Evolutionary conservation across 352 stramenopile species (phyloP), one percentile per base, ranked within the genome.

Genomic region (Pythium plurisporium): DNA sequence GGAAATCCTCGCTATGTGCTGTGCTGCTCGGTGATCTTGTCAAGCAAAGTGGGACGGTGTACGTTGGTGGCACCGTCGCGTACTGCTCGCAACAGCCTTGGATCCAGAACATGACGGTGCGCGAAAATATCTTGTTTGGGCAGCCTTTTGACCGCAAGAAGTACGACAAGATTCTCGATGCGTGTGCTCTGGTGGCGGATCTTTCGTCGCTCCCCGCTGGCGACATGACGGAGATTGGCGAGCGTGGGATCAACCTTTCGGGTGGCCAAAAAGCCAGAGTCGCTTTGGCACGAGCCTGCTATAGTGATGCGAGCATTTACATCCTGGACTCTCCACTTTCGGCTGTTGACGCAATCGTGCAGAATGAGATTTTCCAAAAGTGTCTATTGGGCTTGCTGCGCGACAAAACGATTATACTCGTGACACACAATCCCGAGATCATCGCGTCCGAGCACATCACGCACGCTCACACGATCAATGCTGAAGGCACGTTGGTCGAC

Each of bases 11-110:
- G 2, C 86, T 99, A 17, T 73, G 98, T 5, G 87, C 85, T 7
- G 90, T 89, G 6, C 72, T 99, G 49, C 64, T 99, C 17, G 96
- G 96, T 23, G 96, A 99, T 64, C 98, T 99, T 82, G 76, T 94
- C 64, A 79, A 72, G 40, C 74, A 63, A 49, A 37, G 72, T 9
- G 73, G 71, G 26, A 65, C 51, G 14, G 71, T 89, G 31, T 89
- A 84, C 63, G 69, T 89, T 4, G 79, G 76, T 34, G 76, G 78
- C 12, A 72, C 64, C 5, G 70, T 87, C 9, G 76, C 73, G 15
- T 96, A 95, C 65, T 94, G 77, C 54, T 79, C 86, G 27, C 93
- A 98, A 70, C 78, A 91, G 30, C 63, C 92, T n/a, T 98, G 96
- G 74, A 98, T 99, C 46, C 82, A 98, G 63, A 98, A 98, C 76